phyloP scores from a whole-genome alignment of 805 yeast genomes.

The Monosporozyma siamensis region DNA sequence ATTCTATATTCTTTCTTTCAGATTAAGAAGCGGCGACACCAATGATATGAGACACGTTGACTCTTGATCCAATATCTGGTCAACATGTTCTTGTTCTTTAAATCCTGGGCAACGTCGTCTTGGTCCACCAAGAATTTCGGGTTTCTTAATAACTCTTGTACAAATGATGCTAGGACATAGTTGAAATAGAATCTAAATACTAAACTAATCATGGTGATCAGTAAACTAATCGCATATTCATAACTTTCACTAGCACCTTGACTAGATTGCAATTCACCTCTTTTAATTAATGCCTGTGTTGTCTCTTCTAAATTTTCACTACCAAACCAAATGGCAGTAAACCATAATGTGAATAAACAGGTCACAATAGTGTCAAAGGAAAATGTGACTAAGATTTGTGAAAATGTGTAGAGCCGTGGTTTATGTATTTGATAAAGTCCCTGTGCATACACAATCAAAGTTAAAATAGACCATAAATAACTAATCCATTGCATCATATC shows the following conservation, averaged over 20 bases:
- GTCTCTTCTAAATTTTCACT: slow-evolving; percentile 29
- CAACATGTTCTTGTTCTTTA: slow-evolving; percentile 27
- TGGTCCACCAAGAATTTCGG: slow-evolving; percentile 35
- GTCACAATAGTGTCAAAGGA: slow-evolving; percentile 59
- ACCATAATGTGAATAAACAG: slow-evolving; percentile 60
- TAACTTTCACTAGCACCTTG: slow-evolving; percentile 57
- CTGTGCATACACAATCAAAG: slow-evolving; percentile 54
- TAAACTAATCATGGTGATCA: slow-evolving; percentile 41
- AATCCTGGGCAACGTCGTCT: slow-evolving; percentile 30
- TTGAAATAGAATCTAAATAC: slow-evolving; percentile 51
- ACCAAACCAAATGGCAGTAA: slow-evolving; percentile 67
- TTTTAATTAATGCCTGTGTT: background rate
- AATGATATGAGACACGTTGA: slow-evolving; percentile 26
- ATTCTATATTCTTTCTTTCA: no score
- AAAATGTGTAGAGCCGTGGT: slow-evolving; percentile 50
- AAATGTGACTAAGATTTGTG: slow-evolving; percentile 56
- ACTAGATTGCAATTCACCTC: slow-evolving; percentile 26
- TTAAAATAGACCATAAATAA: slow-evolving; percentile 53
- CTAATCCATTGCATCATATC: slow-evolving; percentile 74
- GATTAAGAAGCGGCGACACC: slow-evolving; percentile 17
- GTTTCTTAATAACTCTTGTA: slow-evolving; percentile 44
- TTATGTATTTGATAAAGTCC: slow-evolving; percentile 45
- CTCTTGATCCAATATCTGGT: slow-evolving; percentile 25
- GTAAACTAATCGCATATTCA: slow-evolving; percentile 49
- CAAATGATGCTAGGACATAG: slow-evolving; percentile 48